Evolutionary conservation across 148 eudicot genomes (phyloP).

Genomic region (Polygonum maritimum): DNA sequence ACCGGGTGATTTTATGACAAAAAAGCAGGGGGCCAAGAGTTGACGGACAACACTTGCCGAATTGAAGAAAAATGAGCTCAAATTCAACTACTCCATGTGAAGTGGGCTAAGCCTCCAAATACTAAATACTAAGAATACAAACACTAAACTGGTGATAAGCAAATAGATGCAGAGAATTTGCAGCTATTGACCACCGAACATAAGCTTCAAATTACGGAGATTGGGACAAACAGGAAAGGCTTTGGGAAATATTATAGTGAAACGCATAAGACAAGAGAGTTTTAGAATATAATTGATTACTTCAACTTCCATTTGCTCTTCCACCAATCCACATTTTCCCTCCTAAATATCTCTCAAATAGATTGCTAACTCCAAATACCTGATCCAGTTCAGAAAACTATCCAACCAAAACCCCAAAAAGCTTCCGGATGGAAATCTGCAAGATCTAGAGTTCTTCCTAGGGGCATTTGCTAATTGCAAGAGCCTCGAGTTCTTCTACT

Average conservation of each 20-base stretch:
- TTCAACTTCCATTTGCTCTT: not conserved
- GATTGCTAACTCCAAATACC: not conserved
- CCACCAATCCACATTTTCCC: not conserved
- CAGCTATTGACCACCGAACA: not conserved
- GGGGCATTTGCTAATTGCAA: not conserved
- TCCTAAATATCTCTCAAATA: not conserved
- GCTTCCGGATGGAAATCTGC: not conserved
- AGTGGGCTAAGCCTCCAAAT: not conserved
- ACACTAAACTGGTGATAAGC: not conserved
- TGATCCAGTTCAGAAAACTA: not conserved
- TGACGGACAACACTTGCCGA: too few species aligned
- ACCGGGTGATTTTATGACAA: too few species aligned
- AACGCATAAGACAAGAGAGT: not conserved
- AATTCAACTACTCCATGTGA: not conserved
- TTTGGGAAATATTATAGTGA: not conserved
- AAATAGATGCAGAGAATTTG: not conserved
- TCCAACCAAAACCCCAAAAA: not conserved
- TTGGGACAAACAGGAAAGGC: not conserved
- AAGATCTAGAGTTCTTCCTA: not conserved
- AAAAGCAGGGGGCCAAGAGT: too few species aligned
- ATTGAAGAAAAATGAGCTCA: not conserved
- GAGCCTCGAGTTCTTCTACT: too few species aligned
- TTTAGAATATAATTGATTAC: not conserved
- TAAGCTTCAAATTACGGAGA: not conserved
- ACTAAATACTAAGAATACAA: not conserved